Evolutionary conservation across 2,329 filamentous ascomycete genomes (phyloP).

Genomic region (Alternaria arbusti): DNA sequence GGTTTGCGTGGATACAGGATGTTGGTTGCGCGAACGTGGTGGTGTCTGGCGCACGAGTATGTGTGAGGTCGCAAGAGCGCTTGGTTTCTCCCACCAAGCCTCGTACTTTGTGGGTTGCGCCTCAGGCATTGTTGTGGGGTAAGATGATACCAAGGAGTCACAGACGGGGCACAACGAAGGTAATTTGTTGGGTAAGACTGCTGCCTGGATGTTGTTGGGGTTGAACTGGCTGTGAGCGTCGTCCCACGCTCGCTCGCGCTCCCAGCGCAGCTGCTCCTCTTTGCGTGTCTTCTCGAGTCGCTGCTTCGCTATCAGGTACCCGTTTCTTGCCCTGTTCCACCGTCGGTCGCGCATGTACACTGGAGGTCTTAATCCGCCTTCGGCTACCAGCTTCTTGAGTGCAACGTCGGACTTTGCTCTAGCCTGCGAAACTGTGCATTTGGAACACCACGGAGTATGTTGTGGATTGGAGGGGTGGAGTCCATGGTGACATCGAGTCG

Average conservation of each 20-base stretch:
- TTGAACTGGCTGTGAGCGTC: conserved; percentile 15
- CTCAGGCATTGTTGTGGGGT: conserved; percentile 10
- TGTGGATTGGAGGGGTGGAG: conserved; percentile 27
- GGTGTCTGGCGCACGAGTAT: conserved; percentile 1
- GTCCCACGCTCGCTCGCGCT: conserved; percentile 32
- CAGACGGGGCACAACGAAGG: conserved; percentile 17
- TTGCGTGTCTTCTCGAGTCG: conserved; percentile 16
- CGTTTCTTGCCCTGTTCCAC: conserved; percentile 31
- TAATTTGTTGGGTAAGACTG: conserved; percentile 4
- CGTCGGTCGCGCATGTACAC: conserved; percentile 18
- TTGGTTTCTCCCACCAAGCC: conserved; percentile 35
- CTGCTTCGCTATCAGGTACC: conserved; percentile 17
- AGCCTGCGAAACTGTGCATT: conserved; percentile 19
- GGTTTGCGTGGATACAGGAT: not conserved
- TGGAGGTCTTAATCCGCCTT: conserved; percentile 21
- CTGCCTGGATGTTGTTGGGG: conserved; percentile 9
- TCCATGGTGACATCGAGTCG: conserved; percentile 30
- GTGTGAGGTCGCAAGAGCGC: conserved; percentile 13
- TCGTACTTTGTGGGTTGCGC: conserved; percentile 7
- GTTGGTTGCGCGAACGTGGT: not conserved
- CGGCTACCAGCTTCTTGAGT: conserved; percentile 10
- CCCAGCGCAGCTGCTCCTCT: conserved; percentile 27
- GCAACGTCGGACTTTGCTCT: conserved; percentile 22
- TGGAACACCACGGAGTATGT: conserved; percentile 28
- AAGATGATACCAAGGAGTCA: conserved; percentile 12